These are phyloP conservation scores for Beauveria australis DNA, from an alignment of 2,329 filamentous ascomycete species.

Conservation along the genomic window DNA sequence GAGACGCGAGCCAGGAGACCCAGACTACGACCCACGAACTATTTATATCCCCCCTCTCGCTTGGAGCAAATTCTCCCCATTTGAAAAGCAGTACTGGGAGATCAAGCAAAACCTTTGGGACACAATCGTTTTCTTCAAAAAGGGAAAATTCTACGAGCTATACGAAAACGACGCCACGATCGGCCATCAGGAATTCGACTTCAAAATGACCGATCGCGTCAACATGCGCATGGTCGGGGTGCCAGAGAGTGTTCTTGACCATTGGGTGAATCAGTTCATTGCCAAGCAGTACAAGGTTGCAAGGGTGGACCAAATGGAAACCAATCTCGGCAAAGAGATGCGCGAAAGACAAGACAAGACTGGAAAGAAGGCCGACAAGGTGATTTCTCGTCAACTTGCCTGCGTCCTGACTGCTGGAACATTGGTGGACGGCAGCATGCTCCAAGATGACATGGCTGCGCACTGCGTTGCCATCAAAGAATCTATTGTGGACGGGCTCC, in stretches of 20 bases:
- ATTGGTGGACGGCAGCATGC: slow-evolving; percentile 90
- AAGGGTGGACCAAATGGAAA: slow-evolving; percentile 93
- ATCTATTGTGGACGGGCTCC: slow-evolving; percentile 60
- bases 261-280: slow-evolving; percentile 98
- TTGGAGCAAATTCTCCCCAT: slow-evolving; percentile 78
- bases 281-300: slow-evolving; percentile 98
- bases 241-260: slow-evolving; percentile 86
- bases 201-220: slow-evolving; percentile 94
- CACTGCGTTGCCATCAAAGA: slow-evolving; percentile 96
- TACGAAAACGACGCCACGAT: slow-evolving; percentile 97
- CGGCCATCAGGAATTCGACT: slow-evolving; percentile 90
- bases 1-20: slow-evolving; percentile 65
- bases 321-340: slow-evolving; percentile 94
- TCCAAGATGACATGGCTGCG: slow-evolving; percentile 95
- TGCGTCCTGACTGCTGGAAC: slow-evolving; percentile 89
- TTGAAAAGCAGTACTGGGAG: slow-evolving; percentile 98
- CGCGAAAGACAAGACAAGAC: slow-evolving; percentile 68
- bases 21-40: slow-evolving; percentile 85
- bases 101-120: slow-evolving; percentile 98
- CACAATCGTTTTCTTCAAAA: slow-evolving; percentile 98
- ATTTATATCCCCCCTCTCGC: slow-evolving; percentile 81
- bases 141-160: slow-evolving; percentile 97
- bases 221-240: slow-evolving; percentile 99
- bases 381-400: slow-evolving; percentile 84
- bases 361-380: slow-evolving; percentile 75